Conservation (phyloP, 2,329 filamentous ascomycete genomes). For the Microcyclospora tardicrescens region DNA sequence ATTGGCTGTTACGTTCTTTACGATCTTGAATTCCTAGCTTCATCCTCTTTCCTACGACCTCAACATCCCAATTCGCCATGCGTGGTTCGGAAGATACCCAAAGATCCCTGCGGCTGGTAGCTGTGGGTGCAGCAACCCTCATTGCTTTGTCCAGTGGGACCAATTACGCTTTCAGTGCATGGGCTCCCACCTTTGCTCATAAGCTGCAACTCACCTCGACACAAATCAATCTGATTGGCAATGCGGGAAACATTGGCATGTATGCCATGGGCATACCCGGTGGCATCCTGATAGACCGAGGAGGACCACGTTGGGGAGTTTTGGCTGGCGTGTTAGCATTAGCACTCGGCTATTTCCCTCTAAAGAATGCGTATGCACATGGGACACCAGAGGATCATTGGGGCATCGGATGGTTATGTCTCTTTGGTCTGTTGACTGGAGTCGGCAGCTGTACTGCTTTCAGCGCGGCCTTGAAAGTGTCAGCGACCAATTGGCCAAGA, state of each 20-base stretch:
- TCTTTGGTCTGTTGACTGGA: conserved; percentile 77
- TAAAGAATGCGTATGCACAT: conserved; percentile 63
- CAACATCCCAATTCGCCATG: conserved; percentile 1
- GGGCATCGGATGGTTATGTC: conserved; percentile 42
- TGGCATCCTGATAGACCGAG: conserved; percentile 73
- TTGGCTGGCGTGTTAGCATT: conserved; percentile 61
- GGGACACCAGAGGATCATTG: conserved; percentile 35
- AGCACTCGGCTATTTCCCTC: conserved; percentile 70
- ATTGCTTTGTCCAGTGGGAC: conserved; percentile 86
- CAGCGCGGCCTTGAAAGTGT: conserved; percentile 68
- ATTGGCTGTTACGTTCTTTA: no score
- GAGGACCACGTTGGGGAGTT: conserved; percentile 67
- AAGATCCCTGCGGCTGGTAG: conserved; percentile 58
- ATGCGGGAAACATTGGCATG: conserved; percentile 84
- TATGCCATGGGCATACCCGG: conserved; percentile 82
- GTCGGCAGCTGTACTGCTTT: conserved; percentile 88
- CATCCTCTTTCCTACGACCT: neutral
- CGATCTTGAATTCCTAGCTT: no score
- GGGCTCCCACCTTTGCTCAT: conserved; percentile 90
- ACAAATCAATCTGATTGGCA: conserved; percentile 71
- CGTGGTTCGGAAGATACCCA: conserved; percentile 17
- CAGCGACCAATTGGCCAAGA: conserved; percentile 80
- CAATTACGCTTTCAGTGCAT: conserved; percentile 97
- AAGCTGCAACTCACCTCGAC: conserved; percentile 80
- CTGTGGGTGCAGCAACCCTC: conserved; percentile 70